Percentiles rank a stretch among this genome's conserved stretches.
These are phyloP conservation scores for Collariella sp. DNA, from an alignment of 495 filamentous ascomycete genomes.

Conservation along the genomic window DNA sequence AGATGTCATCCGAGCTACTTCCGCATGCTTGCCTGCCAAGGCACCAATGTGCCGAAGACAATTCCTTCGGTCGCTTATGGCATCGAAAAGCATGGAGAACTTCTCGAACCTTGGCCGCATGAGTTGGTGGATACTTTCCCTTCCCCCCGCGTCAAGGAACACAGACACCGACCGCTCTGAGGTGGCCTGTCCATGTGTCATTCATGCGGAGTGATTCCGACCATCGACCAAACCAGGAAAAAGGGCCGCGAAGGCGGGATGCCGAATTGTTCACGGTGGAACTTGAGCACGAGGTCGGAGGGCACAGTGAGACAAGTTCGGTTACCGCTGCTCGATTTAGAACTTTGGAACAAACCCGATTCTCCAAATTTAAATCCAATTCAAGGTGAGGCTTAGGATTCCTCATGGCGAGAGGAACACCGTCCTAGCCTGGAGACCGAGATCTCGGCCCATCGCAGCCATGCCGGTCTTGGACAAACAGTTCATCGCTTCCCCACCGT, in stretches of 20 bases:
- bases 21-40: too few species aligned
- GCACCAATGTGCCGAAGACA: too few species aligned
- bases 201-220: neutral
- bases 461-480: neutral
- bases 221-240: neutral
- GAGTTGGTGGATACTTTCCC: neutral
- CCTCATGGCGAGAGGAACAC: too few species aligned
- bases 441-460: neutral
- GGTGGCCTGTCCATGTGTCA: neutral
- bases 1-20: too few species aligned
- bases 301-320: neutral
- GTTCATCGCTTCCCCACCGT: conserved; percentile 3
- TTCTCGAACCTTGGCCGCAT: neutral
- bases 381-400: neutral
- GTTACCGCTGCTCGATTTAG: neutral
- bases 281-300: neutral
- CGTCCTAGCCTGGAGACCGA: conserved; percentile 1
- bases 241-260: neutral
- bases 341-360: neutral
- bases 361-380: neutral
- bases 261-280: neutral
- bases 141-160: neutral
- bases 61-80: too few species aligned
- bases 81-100: too few species aligned
- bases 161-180: neutral